Percentiles rank a stretch among this genome's conserved stretches.
Conservation (phyloP, 805 yeast genomes). For the Starmerella potacharoeniae region DNA sequence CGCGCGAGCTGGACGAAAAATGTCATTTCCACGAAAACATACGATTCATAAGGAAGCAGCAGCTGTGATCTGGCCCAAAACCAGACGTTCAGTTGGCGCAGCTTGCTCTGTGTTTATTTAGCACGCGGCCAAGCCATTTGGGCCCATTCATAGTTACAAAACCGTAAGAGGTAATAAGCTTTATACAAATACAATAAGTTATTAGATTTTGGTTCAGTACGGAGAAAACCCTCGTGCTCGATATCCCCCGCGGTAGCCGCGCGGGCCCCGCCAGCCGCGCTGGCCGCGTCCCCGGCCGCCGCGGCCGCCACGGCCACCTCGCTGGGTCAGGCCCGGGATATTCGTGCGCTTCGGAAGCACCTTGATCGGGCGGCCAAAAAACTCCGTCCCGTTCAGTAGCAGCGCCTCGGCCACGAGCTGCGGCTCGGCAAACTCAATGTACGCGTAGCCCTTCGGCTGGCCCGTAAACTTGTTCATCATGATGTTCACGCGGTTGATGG, state of each 20-base stretch:
- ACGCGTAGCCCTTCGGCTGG: conserved; percentile 78
- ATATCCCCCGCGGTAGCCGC: conserved; percentile 29
- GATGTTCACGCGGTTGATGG: conserved; percentile 70
- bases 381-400: conserved; percentile 49
- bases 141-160: neutral
- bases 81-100: no score
- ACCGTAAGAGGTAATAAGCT: neutral
- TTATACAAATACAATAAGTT: conserved; percentile 3
- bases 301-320: conserved; percentile 37
- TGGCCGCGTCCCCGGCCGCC: conserved; percentile 28
- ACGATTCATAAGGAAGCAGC: no score
- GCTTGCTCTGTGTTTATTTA: no score
- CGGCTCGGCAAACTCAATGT: conserved; percentile 66
- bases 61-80: no score
- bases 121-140: no score
- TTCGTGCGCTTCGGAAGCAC: conserved; percentile 73
- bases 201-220: conserved; percentile 27
- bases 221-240: conserved; percentile 32
- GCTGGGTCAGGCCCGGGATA: conserved; percentile 55
- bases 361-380: conserved; percentile 60
- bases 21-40: no score
- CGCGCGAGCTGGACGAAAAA: no score
- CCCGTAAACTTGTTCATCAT: conserved; percentile 55
- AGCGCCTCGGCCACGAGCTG: conserved; percentile 56
- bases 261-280: conserved; percentile 28